Conservation (phyloP, 768 basidiomycete genomes). For the Kwoniella sp. region DNA sequence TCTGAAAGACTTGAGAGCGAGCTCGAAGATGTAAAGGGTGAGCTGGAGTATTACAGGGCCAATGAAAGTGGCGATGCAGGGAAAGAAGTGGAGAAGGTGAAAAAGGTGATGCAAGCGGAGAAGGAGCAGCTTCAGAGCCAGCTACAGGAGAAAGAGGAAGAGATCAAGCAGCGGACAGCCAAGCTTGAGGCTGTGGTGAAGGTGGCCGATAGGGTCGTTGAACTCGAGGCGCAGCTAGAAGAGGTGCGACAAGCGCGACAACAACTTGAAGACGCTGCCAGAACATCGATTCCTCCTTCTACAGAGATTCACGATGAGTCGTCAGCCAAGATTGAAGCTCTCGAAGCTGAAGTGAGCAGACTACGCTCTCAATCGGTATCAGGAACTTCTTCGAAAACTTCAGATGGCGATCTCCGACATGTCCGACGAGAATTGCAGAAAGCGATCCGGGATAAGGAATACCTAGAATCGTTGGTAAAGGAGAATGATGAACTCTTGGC, state of each 20-base stretch:
- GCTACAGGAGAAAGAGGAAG: conserved; percentile 31
- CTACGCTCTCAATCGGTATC: neutral
- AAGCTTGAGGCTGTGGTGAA: conserved; percentile 16
- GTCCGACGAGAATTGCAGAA: conserved; percentile 32
- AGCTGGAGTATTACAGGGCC: conserved; percentile 43
- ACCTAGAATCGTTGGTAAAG: conserved; percentile 35
- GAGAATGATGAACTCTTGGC: conserved; percentile 38
- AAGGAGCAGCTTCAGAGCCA: conserved; percentile 24
- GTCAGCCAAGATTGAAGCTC: conserved; percentile 11
- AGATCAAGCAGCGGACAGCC: conserved; percentile 28
- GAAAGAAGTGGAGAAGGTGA: conserved; percentile 41
- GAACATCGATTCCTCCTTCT: neutral
- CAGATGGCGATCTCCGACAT: conserved; percentile 10
- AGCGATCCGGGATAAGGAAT: conserved; percentile 34
- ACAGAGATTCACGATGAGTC: neutral
- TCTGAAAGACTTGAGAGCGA: conserved; percentile 40
- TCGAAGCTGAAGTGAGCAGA: conserved; percentile 30
- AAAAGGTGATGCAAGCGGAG: conserved; percentile 35
- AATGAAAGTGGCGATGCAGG: conserved; percentile 14
- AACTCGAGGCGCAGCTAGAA: conserved; percentile 36
- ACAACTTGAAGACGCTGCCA: neutral
- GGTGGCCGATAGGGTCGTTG: conserved; percentile 15
- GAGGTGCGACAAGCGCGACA: conserved; percentile 13
- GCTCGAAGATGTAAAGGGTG: conserved; percentile 50
- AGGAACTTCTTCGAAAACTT: neutral